Conservation (phyloP, 2,329 filamentous ascomycete species). For the Knufia petricola region DNA sequence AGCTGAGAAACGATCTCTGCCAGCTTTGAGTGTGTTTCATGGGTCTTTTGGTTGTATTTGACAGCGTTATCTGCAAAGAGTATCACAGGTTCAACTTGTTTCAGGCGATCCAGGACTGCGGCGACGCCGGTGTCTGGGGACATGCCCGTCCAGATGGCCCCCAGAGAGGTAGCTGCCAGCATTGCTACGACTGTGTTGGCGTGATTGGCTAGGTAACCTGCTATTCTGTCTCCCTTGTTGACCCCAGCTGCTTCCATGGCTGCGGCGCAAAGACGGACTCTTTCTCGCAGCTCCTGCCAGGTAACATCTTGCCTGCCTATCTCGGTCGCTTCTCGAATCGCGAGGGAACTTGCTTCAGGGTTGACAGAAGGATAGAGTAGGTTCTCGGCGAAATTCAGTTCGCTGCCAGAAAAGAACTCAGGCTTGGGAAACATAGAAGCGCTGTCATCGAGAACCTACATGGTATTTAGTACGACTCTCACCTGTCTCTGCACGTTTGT, state of each 20-base stretch:
- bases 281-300: slow-evolving; percentile 72
- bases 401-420: slow-evolving; percentile 68
- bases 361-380: slow-evolving; percentile 64
- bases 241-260: slow-evolving; percentile 60
- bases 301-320: slow-evolving; percentile 54
- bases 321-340: slow-evolving; percentile 76
- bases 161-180: slow-evolving; percentile 70
- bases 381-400: slow-evolving; percentile 91
- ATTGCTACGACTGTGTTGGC: slow-evolving; percentile 78
- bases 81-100: slow-evolving; percentile 72
- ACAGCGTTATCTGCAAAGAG: slow-evolving; percentile 82
- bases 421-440: slow-evolving; percentile 77
- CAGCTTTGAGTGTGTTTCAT: slow-evolving; percentile 71
- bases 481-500: slow-evolving; percentile 12
- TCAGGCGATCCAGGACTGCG: slow-evolving; percentile 76
- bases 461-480: neutral
- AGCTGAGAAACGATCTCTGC: slow-evolving; percentile 63
- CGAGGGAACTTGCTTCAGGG: slow-evolving; percentile 49
- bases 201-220: slow-evolving; percentile 80
- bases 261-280: slow-evolving; percentile 63
- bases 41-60: slow-evolving; percentile 83
- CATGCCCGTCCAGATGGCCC: slow-evolving; percentile 86
- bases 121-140: slow-evolving; percentile 87
- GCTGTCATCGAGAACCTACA: slow-evolving; percentile 56
- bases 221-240: slow-evolving; percentile 50